Evolutionary conservation across 129 eudicot species (phyloP), one percentile per base, ranked within the genome.

Genomic region (Arctium lappa): DNA sequence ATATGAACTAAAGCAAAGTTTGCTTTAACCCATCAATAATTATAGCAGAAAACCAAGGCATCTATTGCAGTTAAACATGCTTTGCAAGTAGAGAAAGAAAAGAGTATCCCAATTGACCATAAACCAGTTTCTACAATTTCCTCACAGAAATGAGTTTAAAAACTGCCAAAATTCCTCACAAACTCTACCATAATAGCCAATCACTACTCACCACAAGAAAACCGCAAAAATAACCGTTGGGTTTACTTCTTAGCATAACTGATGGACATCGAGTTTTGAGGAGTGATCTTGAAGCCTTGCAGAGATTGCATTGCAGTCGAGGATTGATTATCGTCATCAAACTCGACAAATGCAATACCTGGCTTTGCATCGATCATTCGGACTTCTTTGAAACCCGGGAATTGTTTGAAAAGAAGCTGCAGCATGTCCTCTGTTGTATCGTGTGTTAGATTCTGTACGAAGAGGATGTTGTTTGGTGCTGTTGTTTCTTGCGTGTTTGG

Each of bases 321-420:
- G 1, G 99, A 89, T 78, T 90, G 95, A 31, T 87, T 86, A 63
- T 95, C 99, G 62, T 95, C 98, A 68, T 95, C 97, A 81, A 91
- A 95, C 85, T 95, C 99, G 1, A 95, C 97, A 84, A 95, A 95
- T 0, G 99, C 99, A 68, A 95, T 93, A 15, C 99, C 99, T 15
- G 99, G 99, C 85, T 93, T 95, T 53, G 99, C 98, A 81, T 84
- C 91, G 15, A 91, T 87, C 98, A 91, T 91, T 46, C 99, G 79
- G 60, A 95, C 99, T 87, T 95, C 99, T 80, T 90, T 91, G 80
- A 93, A 95, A 74, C 99, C 99, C 4, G 98, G 98, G 82, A 91
- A 95, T 48, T 95, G 98, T 73, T 91, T 87, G 86, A 95, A 95
- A 36, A 95, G 92, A 86, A 91, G 79, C 77, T 93, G 91, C 82